Percentiles rank a stretch among this genome's conserved stretches.
Evolutionary conservation across 2,329 filamentous ascomycete genomes (phyloP).

Genomic region (Diplodia scrobiculata): DNA sequence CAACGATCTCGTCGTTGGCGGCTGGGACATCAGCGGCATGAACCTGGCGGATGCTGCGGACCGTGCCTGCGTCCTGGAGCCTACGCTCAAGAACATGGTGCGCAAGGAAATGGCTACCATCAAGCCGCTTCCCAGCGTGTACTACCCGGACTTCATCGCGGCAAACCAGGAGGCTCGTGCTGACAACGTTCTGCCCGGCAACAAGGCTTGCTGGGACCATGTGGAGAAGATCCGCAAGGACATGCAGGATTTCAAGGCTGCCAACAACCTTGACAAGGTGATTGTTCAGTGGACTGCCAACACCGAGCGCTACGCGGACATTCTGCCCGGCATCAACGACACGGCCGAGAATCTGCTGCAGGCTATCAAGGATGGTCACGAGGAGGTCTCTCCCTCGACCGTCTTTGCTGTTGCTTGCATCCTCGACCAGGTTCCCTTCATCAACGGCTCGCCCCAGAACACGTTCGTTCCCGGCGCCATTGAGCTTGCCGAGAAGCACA

Average conservation of each 20-base stretch:
- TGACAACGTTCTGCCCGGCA: constrained; percentile 82
- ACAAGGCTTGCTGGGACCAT: constrained; percentile 81
- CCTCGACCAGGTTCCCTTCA: constrained; percentile 86
- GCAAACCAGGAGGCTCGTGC: constrained; percentile 97
- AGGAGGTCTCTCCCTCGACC: constrained; percentile 91
- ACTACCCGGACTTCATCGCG: constrained; percentile 99
- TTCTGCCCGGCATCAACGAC: constrained; percentile 88
- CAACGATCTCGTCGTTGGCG: constrained; percentile 90
- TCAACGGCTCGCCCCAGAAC: constrained; percentile 99
- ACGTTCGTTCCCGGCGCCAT: constrained; percentile 95
- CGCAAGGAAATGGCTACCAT: constrained; percentile 90
- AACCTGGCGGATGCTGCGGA: constrained; percentile 93
- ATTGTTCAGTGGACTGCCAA: constrained; percentile 99
- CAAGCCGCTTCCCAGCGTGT: constrained; percentile 89
- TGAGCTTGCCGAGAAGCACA: constrained; percentile 81
- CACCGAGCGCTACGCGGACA: constrained; percentile 92
- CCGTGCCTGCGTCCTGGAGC: constrained; percentile 90
- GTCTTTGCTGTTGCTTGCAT: constrained; percentile 95
- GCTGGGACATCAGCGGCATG: constrained; percentile 95
- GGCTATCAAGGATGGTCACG: constrained; percentile 81
- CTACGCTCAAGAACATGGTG: constrained; percentile 85
- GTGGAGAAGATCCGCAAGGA: constrained; percentile 92
- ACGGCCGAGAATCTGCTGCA: constrained; percentile 91
- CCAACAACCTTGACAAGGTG: constrained; percentile 86
- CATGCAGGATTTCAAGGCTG: constrained; percentile 88